Percentiles rank a stretch among this genome's conserved stretches.
Conservation (phyloP, 1,284 basidiomycete genomes). For the Rhodofomes roseus region DNA sequence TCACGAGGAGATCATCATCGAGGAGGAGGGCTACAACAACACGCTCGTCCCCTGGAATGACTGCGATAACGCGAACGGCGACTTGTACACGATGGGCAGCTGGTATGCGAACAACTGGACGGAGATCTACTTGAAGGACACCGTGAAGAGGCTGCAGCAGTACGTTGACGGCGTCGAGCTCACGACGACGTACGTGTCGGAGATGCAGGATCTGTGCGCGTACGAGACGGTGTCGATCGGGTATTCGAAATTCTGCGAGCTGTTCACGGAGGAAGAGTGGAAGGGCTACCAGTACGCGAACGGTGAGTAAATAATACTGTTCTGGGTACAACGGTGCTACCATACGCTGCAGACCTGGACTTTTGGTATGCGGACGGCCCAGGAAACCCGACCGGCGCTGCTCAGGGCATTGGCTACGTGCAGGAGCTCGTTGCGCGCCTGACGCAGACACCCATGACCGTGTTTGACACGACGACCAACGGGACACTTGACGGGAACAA, state of each 20-base stretch:
- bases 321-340: neutral
- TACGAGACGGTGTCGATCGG: conserved; percentile 71
- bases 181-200: conserved; percentile 39
- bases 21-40: conserved; percentile 49
- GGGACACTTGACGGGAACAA: conserved; percentile 47
- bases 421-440: conserved; percentile 52
- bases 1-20: conserved; percentile 50
- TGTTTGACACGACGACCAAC: conserved; percentile 54
- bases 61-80: conserved; percentile 40
- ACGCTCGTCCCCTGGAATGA: conserved; percentile 52
- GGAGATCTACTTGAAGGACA: conserved; percentile 47
- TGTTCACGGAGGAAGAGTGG: conserved; percentile 70
- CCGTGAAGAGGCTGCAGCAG: conserved; percentile 44
- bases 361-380: conserved; percentile 58
- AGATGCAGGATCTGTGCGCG: conserved; percentile 52
- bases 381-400: conserved; percentile 50
- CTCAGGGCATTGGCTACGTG: conserved; percentile 63
- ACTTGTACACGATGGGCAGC: conserved; percentile 28
- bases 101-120: conserved; percentile 42
- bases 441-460: conserved; percentile 43
- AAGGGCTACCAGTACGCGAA: conserved; percentile 53
- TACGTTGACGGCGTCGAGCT: conserved; percentile 49
- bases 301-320: conserved; percentile 25
- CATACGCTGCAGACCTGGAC: conserved; percentile 17
- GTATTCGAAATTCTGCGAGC: conserved; percentile 45